Evolutionary conservation across 2,329 filamentous ascomycete genomes (phyloP).

Genomic region (Penicillium polonicum): DNA sequence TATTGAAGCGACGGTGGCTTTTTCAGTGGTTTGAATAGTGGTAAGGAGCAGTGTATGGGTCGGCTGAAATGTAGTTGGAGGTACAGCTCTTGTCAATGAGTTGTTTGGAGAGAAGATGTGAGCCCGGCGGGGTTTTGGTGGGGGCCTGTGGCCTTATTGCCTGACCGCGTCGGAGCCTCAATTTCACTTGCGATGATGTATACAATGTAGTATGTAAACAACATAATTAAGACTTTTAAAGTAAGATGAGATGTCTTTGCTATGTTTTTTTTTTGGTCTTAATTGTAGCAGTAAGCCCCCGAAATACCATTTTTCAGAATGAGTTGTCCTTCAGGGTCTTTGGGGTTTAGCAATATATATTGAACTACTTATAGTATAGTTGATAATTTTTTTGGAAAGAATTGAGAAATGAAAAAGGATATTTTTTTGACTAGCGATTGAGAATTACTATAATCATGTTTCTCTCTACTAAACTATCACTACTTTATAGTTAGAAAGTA

Average conservation of each 20-base stretch:
- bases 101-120: constrained; percentile 25
- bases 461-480: neutral
- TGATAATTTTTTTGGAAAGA: neutral
- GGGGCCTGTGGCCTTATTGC: constrained; percentile 28
- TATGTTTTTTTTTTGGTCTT: neutral
- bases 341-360: neutral
- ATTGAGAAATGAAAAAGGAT: neutral
- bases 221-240: neutral
- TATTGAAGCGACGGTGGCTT: constrained; percentile 28
- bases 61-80: neutral
- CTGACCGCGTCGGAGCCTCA: constrained; percentile 21
- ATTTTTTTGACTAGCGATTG: neutral
- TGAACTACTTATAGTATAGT: neutral
- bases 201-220: neutral
- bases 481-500: neutral
- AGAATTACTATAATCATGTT: too few species aligned
- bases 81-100: constrained; percentile 6
- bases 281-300: neutral
- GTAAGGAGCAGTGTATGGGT: neutral
- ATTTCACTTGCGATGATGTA: neutral
- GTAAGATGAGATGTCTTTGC: too few species aligned
- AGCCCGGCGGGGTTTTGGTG: constrained; percentile 33
- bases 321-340: neutral
- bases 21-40: neutral
- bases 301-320: neutral